Percentiles rank a stretch among this genome's conserved stretches.
phyloP scores from a whole-genome alignment of 768 basidiomycete genomes.

The Leccinum broughii region DNA sequence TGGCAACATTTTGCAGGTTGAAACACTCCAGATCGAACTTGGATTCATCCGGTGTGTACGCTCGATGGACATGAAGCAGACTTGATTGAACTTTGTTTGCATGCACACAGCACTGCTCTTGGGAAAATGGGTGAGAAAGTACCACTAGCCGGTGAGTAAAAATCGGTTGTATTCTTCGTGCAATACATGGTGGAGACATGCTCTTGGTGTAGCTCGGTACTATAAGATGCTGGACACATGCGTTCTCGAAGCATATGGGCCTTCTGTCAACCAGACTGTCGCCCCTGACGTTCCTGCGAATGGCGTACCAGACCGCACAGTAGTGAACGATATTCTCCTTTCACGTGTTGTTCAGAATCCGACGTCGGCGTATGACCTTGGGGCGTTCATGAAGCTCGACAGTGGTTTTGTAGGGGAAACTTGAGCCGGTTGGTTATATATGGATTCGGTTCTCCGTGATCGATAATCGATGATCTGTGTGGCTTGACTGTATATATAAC shows the following conservation, averaged over 20 bases:
- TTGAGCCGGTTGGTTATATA: conserved; percentile 1
- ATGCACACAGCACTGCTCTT: conserved; percentile 49
- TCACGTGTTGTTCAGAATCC: conserved; percentile 11
- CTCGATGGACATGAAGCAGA: background rate
- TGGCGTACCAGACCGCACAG: conserved; percentile 9
- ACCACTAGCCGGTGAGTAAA: conserved; percentile 54
- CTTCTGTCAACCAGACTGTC: background rate
- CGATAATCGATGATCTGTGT: background rate
- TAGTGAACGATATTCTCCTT: conserved; percentile 13
- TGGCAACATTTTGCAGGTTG: conserved; percentile 55
- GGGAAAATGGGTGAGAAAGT: conserved; percentile 64
- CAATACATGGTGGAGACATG: background rate
- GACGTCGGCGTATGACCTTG: conserved; percentile 9
- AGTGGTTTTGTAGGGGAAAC: conserved; percentile 3
- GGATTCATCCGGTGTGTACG: conserved; percentile 63
- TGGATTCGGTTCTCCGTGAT: background rate
- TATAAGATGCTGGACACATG: conserved; percentile 23
- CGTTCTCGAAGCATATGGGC: conserved; percentile 13
- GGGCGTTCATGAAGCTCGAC: conserved; percentile 13
- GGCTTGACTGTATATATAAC: conserved; percentile 1
- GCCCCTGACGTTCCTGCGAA: conserved; percentile 2
- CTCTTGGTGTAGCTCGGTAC: conserved; percentile 20
- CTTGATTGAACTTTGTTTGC: background rate
- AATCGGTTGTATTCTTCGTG: conserved; percentile 2
- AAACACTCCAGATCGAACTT: conserved; percentile 60